Base-by-base conservation (phyloP, 768 basidiomycete genomes). In the Auricularia sp. region DNA sequence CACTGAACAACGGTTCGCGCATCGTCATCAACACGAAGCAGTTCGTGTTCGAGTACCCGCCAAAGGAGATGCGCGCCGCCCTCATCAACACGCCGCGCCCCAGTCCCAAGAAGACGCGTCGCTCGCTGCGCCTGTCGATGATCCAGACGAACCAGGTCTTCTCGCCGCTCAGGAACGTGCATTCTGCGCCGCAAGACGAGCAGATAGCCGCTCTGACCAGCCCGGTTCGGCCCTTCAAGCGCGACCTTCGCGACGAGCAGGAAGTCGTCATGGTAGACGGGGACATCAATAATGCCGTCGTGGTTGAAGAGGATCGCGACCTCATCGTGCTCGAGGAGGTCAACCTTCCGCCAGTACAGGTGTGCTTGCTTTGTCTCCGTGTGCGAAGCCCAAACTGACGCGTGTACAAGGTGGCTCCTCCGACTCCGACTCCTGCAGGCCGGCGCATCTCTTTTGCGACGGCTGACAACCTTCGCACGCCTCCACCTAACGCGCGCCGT, bases 91-190 rank as follows among this genome's bases (percentile, higher is more conserved):
- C 66, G 67, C 62, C 70, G 39, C 59, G 61, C 29, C 66, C 65
- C 33, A 56, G 61, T 16, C 34, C 35, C n/a, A 63, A 64, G 29
- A 78, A 78, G 62, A 66, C 73, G 36, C 66, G 72, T 29, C 79
- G 83, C 24, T 79, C 82, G 2, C 79, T 87, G 1, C 83, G 89
- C 35, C 80, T 92, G 66, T 88, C 87, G 2, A 88, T 92, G 86
- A 89, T 92, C 39, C 79, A 84, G 33, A 84, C 84, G 64, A 87
- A 87, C 0, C 83, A 89, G 69, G 87, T 92, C 3, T 89, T 90
- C 73, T 83, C 84, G 1, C 89, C 88, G 1, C 74, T 42, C 64
- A 39, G 68, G 70, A 3, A 64, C 69, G 13, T 66, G 63, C 33
- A 65, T 63, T 33, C 70, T 71, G 8, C 73, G 69, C 5, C 59